phyloP scores from a whole-genome alignment of 192 early-diverging fungal species.

The Kappamyces sp. region DNA sequence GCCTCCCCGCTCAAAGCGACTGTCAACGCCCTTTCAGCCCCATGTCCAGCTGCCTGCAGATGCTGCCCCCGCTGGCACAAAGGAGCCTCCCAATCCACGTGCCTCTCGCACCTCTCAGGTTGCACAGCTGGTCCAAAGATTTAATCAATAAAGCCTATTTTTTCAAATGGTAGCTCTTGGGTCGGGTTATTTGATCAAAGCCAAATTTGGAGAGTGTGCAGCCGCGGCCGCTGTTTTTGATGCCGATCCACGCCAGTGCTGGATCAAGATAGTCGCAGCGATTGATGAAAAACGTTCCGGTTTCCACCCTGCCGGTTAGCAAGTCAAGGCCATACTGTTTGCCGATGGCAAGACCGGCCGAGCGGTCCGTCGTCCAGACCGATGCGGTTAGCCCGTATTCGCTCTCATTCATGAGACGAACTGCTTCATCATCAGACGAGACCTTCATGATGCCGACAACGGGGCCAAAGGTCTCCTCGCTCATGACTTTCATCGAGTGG shows the following conservation, averaged over 20 bases:
- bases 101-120: too few relatives aligned
- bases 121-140: too few relatives aligned
- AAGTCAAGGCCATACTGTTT: conserved; percentile 16
- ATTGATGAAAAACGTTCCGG: conserved; percentile 80
- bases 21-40: too few relatives aligned
- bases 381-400: conserved; percentile 73
- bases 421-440: conserved; percentile 64
- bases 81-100: too few relatives aligned
- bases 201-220: conserved; percentile 63
- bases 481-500: conserved; percentile 71
- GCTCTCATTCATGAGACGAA: conserved; percentile 74
- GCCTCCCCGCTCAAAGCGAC: too few relatives aligned
- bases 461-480: conserved; percentile 82
- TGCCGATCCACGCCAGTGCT: conserved; percentile 70
- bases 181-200: conserved; percentile 65
- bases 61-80: too few relatives aligned
- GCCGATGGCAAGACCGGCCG: conserved; percentile 56
- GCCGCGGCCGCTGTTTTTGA: conserved; percentile 68
- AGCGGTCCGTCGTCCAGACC: conserved; percentile 66
- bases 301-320: conserved; percentile 48
- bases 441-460: conserved; percentile 69
- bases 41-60: too few relatives aligned
- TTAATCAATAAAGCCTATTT: too few relatives aligned
- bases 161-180: conserved; percentile 64
- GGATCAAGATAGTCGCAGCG: conserved; percentile 81